A percentile compares a stretch with the other conserved stretches of the same genome.
These are phyloP conservation scores for Eucalyptus sp. DNA, from an alignment of 345 rosid species.

Conservation along the genomic window DNA sequence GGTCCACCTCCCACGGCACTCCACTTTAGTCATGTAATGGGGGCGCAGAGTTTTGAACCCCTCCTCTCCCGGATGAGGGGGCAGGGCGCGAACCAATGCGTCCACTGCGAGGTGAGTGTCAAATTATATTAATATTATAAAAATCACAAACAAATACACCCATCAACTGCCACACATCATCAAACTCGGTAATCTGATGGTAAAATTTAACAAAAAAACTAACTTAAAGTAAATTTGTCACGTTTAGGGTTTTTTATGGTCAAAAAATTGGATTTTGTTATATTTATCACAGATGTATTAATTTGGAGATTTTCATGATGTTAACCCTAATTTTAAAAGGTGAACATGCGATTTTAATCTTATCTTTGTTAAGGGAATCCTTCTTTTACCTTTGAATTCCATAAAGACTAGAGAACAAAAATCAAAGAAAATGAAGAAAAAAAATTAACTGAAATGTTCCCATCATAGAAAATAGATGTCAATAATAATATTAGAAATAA, in stretches of 20 bases:
- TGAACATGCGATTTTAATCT: background rate
- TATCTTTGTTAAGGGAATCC: rapidly evolving
- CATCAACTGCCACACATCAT: rapidly evolving
- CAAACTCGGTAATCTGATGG: rapidly evolving
- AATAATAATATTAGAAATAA: background rate
- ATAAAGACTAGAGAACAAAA: background rate
- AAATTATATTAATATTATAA: too few species aligned
- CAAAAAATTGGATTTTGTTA: too few species aligned
- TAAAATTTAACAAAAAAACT: too few species aligned
- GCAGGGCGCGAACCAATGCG: too few species aligned
- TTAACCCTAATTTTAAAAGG: background rate
- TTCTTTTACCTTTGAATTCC: rapidly evolving
- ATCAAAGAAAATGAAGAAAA: background rate
- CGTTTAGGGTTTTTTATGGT: too few species aligned
- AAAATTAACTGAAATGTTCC: background rate
- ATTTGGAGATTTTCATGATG: rapidly evolving
- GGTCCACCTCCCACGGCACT: too few species aligned
- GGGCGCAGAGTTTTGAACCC: too few species aligned
- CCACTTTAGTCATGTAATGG: too few species aligned
- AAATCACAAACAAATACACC: rapidly evolving
- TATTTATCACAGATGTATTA: rapidly evolving
- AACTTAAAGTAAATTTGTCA: rapidly evolving
- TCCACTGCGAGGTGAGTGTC: too few species aligned
- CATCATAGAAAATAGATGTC: background rate
- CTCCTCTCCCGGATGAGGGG: too few species aligned